Base-by-base conservation (phyloP, 371 early-diverging fungal genomes). In the Mortierella sp. region DNA sequence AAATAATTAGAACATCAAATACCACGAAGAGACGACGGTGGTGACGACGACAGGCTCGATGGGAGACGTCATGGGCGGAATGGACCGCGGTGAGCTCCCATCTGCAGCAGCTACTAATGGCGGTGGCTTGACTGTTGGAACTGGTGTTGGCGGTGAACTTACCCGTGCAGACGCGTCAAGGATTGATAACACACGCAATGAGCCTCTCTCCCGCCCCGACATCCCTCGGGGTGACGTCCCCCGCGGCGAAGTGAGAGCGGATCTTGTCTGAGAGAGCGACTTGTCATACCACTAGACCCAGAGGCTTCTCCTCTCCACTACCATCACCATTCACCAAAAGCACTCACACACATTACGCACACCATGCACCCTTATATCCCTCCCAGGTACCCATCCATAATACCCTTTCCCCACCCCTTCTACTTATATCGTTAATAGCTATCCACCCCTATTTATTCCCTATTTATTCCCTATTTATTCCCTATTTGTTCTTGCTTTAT, bases 31-130 rank as follows among this genome's bases (percentile, higher is more conserved):
- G 78, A 84, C 84, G 7, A 84, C 81, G 7, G 80, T 84, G 12
- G 72, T 84, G 63, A 83, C 83, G 49, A 84, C 84, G 48, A 84
- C 81, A 11, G 79, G 84, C 10, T 84, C 84, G 14, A 81, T 84
- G 81, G 81, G 81, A 18, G 79, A 81, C 38, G 77, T 83, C 43
- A 80, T 80, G 32, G 80, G 75, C 43, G 80, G 76, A 29, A 83
- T 72, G 1, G 77, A 80, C 18, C 77, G 83, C 14, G 68, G 75
- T 14, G 73, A 63, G 38, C 3, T 21, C 41, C 24, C 38, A 68
- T 24, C 21, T 41, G 16, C 21, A 21, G 51, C 51, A 5, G 16
- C 58, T 2, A 43, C 29, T 24, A 29, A 8, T 29, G 56, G 65
- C 27, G 73, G 56, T n/a, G 73, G 55, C n/a, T 27, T 56, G 24